Evolutionary conservation across 2,329 filamentous ascomycete species (phyloP).

Genomic region (Purpureocillium takamizusanense): DNA sequence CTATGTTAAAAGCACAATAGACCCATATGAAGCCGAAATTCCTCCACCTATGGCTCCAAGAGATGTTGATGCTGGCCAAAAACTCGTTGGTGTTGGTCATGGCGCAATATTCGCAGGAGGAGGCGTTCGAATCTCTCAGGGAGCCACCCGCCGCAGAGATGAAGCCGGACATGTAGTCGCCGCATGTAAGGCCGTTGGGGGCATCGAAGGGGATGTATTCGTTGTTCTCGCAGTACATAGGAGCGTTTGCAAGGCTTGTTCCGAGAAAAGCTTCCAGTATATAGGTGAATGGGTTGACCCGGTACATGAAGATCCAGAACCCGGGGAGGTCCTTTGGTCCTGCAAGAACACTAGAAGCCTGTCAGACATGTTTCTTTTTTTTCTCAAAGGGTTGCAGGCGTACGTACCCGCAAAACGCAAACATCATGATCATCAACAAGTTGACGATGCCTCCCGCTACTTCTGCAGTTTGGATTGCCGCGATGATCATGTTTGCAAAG

Average conservation of each 20-base stretch:
- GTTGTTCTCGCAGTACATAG: conserved; percentile 51
- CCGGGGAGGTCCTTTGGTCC: conserved; percentile 51
- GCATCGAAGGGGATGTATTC: conserved; percentile 58
- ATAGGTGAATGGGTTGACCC: conserved; percentile 67
- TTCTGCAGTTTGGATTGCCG: conserved; percentile 53
- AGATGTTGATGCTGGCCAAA: too few relatives aligned
- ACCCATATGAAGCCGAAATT: too few relatives aligned
- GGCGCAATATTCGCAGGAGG: too few relatives aligned
- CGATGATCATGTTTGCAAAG: conserved; percentile 56
- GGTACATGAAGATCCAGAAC: conserved; percentile 75
- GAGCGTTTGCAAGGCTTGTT: conserved; percentile 51
- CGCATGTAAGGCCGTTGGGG: conserved; percentile 42
- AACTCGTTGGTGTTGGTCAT: too few relatives aligned
- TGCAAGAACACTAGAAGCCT: conserved; percentile 46
- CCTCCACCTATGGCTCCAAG: too few relatives aligned
- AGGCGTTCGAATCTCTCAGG: conserved; percentile 12
- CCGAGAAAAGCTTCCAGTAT: conserved; percentile 58
- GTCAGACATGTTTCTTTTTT: neutral
- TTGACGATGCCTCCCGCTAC: conserved; percentile 56
- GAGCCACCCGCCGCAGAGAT: conserved; percentile 37
- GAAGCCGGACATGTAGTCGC: conserved; percentile 42
- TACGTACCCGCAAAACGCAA: conserved; percentile 58
- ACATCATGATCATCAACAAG: conserved; percentile 52
- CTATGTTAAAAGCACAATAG: too few relatives aligned
- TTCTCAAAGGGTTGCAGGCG: neutral